Evolutionary conservation across 2,329 filamentous ascomycete genomes (phyloP), one percentile per base, ranked within the genome.

Genomic region (Colletotrichum higginsianum): DNA sequence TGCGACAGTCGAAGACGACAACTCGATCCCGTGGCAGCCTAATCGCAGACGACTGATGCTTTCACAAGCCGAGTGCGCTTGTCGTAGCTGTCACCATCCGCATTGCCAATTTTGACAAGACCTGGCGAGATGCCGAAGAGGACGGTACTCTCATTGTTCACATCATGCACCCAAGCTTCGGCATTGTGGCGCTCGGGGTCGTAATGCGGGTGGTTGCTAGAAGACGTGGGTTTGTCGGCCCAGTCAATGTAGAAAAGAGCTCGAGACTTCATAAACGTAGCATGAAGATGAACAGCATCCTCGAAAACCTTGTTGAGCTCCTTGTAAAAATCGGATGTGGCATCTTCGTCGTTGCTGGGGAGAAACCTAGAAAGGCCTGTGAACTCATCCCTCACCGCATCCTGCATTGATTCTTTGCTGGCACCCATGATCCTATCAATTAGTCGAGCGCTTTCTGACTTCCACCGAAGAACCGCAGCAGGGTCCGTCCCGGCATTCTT

Each of bases 21-120:
- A 38, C 38, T 2, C 26, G 2, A 2, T 6, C 4, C 23, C 7
- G 9, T 12, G 13, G 7, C 2, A 9, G 4, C 21, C 15, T 44
- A 71, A 26, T 61, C 4, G 26, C 69, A 72, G 2, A 50, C 30
- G 1, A 72, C 69, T 2, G 44, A 30, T 15, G 56, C 47, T 55
- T 73, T 72, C 5, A 42, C 26, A 15, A 74, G 40, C 5, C 60
- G 42, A 2, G 35, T 49, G 2, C 18, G 5, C 12, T 61, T 21
- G 40, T 71, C 68, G 49, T 74, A 74, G 23, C 47, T 15, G 18
- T 62, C 30, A 8, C 73, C 73, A 42, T 75, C 66, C 0, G 72
- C 68, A 13, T 58, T 75, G 21, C 72, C 73, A 18, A 18, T 1
- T 38, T 74, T 75, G 3, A 61, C 4, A 0, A 73, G 55, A 1